Conservation (phyloP, 1,139 yeast genomes). For the Hyphopichia burtonii region DNA sequence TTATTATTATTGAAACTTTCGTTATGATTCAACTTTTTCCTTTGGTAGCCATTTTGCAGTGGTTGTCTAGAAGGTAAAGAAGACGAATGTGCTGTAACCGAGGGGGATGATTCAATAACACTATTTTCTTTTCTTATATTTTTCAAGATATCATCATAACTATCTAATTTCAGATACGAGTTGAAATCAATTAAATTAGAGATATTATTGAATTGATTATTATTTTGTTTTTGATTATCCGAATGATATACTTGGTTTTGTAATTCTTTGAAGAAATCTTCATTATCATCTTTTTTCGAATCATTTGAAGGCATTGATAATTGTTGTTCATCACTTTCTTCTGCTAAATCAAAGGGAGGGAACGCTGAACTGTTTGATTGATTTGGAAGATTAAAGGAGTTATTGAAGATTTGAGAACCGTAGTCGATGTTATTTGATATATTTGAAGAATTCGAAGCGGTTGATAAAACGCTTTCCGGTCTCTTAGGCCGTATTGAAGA, state of each 20-base stretch:
- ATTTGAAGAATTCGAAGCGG: constrained; percentile 39
- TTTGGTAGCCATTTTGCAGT: constrained; percentile 4
- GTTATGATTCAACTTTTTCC: background rate
- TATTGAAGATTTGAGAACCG: constrained; percentile 5
- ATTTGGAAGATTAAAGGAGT: constrained; percentile 21
- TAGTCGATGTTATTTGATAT: constrained; percentile 9
- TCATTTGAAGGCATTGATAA: constrained; percentile 1
- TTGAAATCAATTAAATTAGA: background rate
- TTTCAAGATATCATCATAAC: constrained; percentile 4
- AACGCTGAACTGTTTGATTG: constrained; percentile 28
- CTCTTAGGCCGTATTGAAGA: constrained; percentile 24
- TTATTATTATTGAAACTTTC: no score
- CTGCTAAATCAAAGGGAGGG: constrained; percentile 22
- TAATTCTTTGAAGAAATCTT: background rate
- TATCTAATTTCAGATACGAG: constrained; percentile 1
- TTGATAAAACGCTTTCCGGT: constrained; percentile 44
- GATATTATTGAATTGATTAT: no score
- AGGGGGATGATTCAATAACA: background rate
- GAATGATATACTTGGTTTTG: constrained; percentile 1
- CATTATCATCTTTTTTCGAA: background rate
- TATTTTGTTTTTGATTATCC: background rate
- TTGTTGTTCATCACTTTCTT: constrained; percentile 3
- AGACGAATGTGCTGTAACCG: constrained; percentile 3
- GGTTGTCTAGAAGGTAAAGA: constrained; percentile 5
- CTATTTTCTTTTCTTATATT: background rate